Conservation (phyloP, 768 basidiomycete species). For the Favolaschia claudopus region DNA sequence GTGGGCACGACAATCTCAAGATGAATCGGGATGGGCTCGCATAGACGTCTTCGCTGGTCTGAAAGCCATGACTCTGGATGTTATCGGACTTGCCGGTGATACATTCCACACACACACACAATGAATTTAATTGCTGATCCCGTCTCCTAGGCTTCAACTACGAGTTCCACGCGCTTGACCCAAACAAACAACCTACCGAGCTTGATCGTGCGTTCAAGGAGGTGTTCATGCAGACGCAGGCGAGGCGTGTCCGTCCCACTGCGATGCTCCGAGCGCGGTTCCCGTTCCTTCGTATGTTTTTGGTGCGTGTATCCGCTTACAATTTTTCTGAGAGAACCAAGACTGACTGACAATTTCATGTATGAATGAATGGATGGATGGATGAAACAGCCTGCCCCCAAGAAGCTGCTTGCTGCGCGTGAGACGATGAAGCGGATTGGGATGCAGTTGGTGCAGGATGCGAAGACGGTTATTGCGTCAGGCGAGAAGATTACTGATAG, state of each 20-base stretch:
- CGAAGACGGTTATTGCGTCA: conserved; percentile 34
- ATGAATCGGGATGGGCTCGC: conserved; percentile 35
- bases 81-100: conserved; percentile 36
- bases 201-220: not conserved
- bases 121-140: conserved; percentile 47
- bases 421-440: conserved; percentile 46
- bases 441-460: conserved; percentile 43
- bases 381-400: not conserved
- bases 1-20: conserved; percentile 29
- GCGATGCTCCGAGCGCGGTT: not conserved
- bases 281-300: not conserved
- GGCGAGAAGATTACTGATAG: conserved; percentile 26
- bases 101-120: no score
- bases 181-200: not conserved
- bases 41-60: conserved; percentile 41
- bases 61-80: conserved; percentile 49
- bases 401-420: conserved; percentile 18
- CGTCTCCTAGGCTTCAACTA: conserved; percentile 12
- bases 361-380: no score
- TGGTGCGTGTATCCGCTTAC: not conserved
- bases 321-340: not conserved
- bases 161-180: conserved; percentile 8
- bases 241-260: not conserved
- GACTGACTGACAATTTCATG: no score
- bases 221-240: not conserved